A percentile compares a stretch with the other conserved stretches of the same genome.
These are phyloP conservation scores for Mycena floridula DNA, from an alignment of 768 basidiomycete genomes.

Conservation along the genomic window DNA sequence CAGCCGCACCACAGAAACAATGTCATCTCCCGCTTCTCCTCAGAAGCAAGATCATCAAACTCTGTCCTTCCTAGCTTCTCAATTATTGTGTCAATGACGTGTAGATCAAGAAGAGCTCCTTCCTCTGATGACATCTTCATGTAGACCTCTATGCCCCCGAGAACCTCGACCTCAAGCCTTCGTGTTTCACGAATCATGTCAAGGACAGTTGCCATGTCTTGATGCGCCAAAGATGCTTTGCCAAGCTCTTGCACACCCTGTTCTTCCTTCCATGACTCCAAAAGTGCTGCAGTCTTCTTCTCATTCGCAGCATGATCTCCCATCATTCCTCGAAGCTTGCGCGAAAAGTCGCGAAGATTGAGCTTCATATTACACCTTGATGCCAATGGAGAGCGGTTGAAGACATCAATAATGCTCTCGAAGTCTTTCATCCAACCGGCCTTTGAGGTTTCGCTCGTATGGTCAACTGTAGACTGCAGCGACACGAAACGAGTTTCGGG, in stretches of 20 bases:
- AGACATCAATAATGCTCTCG: slow-evolving; percentile 2
- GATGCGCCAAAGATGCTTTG: background rate
- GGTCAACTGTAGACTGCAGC: background rate
- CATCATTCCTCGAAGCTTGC: background rate
- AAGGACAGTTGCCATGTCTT: background rate
- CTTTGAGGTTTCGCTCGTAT: background rate
- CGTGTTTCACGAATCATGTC: background rate
- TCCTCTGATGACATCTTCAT: background rate
- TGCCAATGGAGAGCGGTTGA: background rate
- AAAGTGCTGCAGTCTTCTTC: background rate
- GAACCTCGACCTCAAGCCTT: slow-evolving; percentile 1
- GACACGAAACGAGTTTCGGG: background rate
- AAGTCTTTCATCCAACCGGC: background rate
- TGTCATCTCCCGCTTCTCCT: background rate
- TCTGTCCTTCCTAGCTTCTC: slow-evolving; percentile 2
- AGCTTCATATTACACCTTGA: background rate
- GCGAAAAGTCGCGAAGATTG: background rate
- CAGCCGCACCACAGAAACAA: slow-evolving; percentile 6
- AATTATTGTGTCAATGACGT: slow-evolving; percentile 1
- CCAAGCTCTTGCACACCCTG: slow-evolving; percentile 2
- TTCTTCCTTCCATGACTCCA: slow-evolving; percentile 1
- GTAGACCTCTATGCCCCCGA: slow-evolving; percentile 2
- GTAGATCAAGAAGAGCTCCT: slow-evolving; percentile 2
- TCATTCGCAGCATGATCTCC: background rate
- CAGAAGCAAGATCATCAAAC: background rate